These are phyloP conservation scores for Talaromyces pinophilus DNA, from an alignment of 2,329 filamentous ascomycete species.

Conservation along the genomic window DNA sequence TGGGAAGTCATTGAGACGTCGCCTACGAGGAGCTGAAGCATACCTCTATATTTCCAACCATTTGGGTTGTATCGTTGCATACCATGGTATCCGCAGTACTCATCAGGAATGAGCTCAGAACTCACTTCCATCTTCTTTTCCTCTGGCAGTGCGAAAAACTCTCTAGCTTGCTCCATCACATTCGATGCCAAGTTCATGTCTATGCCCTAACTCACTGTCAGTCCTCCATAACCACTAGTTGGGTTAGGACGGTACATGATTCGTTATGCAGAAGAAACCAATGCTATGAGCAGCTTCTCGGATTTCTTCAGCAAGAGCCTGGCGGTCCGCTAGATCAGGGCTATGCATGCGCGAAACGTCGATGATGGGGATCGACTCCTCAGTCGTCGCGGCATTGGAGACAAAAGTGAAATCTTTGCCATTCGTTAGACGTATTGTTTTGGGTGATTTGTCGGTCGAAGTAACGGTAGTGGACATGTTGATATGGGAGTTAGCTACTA, in stretches of 20 bases:
- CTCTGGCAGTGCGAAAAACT: slow-evolving; percentile 15
- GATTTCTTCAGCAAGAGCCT: slow-evolving; percentile 16
- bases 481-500: background rate
- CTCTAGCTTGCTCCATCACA: slow-evolving; percentile 17
- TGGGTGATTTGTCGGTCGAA: slow-evolving; percentile 12
- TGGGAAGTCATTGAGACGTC: background rate
- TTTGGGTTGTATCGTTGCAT: slow-evolving; percentile 18
- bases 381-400: slow-evolving; percentile 9
- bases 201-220: slow-evolving; percentile 3
- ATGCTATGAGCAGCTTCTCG: slow-evolving; percentile 16
- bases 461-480: slow-evolving; percentile 13
- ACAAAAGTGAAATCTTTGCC: slow-evolving; percentile 14
- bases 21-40: background rate
- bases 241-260: background rate
- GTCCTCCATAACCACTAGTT: background rate
- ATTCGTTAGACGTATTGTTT: slow-evolving; percentile 12
- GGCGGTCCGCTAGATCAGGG: slow-evolving; percentile 3
- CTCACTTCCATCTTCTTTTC: slow-evolving; percentile 18
- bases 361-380: slow-evolving; percentile 14
- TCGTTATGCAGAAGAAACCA: slow-evolving; percentile 17
- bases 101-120: slow-evolving; percentile 12
- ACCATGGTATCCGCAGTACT: slow-evolving; percentile 16
- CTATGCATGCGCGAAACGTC: slow-evolving; percentile 17
- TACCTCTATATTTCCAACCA: slow-evolving; percentile 19
- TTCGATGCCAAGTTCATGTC: slow-evolving; percentile 2